Evolutionary conservation across 805 yeast species (phyloP).

Genomic region (Grigorovia humatica): DNA sequence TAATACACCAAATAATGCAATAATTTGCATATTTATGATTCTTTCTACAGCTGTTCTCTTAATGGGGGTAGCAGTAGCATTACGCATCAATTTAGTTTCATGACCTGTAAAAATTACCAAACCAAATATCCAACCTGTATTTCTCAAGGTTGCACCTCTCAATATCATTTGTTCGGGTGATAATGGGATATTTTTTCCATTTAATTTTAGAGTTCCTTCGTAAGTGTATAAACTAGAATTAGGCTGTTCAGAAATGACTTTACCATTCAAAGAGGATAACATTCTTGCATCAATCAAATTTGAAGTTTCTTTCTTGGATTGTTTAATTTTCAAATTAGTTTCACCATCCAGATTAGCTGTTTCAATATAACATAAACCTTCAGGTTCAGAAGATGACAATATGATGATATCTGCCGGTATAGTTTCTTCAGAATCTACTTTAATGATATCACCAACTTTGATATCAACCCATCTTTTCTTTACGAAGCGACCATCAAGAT

Average conservation of each 20-base stretch:
- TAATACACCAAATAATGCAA: slow-evolving; percentile 75
- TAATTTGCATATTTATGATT: slow-evolving; percentile 83
- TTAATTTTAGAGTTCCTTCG: slow-evolving; percentile 67
- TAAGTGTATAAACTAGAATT: slow-evolving; percentile 89
- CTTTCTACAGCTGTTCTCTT: slow-evolving; percentile 95
- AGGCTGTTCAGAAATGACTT: slow-evolving; percentile 78
- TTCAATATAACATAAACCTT: slow-evolving; percentile 93
- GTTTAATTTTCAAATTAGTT: slow-evolving; percentile 91
- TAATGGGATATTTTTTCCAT: slow-evolving; percentile 54
- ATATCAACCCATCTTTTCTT: slow-evolving; percentile 76
- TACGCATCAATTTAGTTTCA: slow-evolving; percentile 95
- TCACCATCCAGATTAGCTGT: slow-evolving; percentile 98
- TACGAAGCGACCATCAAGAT: slow-evolving; percentile 49
- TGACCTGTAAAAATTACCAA: slow-evolving; percentile 94
- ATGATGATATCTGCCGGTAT: slow-evolving; percentile 88
- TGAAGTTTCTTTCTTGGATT: slow-evolving; percentile 71
- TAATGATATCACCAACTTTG: slow-evolving; percentile 82
- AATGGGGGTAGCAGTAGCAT: slow-evolving; percentile 97
- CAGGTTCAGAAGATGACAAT: slow-evolving; percentile 91
- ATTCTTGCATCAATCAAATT: slow-evolving; percentile 56
- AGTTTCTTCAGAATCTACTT: slow-evolving; percentile 76
- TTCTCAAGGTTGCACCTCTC: slow-evolving; percentile 91
- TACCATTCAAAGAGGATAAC: slow-evolving; percentile 43
- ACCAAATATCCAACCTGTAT: slow-evolving; percentile 93
- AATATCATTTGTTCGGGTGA: slow-evolving; percentile 85